Evolutionary conservation across 305 asterid species (phyloP), one percentile per base, ranked within the genome.

Genomic region (Nicotiana rustica): DNA sequence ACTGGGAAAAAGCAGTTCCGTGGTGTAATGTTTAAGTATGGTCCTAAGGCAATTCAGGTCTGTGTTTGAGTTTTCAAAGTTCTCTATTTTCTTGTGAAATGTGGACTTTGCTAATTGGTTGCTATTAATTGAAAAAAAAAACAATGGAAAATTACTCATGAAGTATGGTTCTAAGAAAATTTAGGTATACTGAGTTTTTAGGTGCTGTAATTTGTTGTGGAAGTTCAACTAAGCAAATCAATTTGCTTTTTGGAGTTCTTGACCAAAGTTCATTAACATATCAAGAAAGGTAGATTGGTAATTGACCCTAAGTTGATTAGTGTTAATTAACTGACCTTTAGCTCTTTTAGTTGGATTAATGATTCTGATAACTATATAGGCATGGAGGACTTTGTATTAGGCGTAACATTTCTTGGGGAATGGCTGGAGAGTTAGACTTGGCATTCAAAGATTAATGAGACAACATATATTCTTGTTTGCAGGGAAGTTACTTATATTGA

Each of bases 1-100:
- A 93, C 92, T 81, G 89, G 85, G 92, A 96, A 91, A 88, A 93
- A 84, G 59, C 99, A 94, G 86, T 90, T 96, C 67, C 90, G 91
- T 65, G 99, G 99, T 67, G 90, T 91, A 87, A 92, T 94, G 95
- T 94, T 96, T 67, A 96, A 93, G 91, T 94, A 96, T 85, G 98
- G 98, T 25, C 91, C 96, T 10, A 91, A 94, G 65, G 61, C 98
- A 52, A 84, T 92, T 85, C 99, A 95, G 98, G 99, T 95, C n/a
- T 2, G 82, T 61, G 13, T 33, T 12, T 65, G 56, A 77, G 47
- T 35, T 47, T 9, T 44, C 49, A 41, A 15, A 47, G 7, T 71
- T 17, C 14, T 44, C 29, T 71, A 18, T 66, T 66, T 19, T 17
- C 18, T 21, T 36, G 25, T 69, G 19, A 35, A 69, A 69, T 10